Conservation (phyloP, 2,329 filamentous ascomycete species). For the Stagonosporopsis vannaccii region DNA sequence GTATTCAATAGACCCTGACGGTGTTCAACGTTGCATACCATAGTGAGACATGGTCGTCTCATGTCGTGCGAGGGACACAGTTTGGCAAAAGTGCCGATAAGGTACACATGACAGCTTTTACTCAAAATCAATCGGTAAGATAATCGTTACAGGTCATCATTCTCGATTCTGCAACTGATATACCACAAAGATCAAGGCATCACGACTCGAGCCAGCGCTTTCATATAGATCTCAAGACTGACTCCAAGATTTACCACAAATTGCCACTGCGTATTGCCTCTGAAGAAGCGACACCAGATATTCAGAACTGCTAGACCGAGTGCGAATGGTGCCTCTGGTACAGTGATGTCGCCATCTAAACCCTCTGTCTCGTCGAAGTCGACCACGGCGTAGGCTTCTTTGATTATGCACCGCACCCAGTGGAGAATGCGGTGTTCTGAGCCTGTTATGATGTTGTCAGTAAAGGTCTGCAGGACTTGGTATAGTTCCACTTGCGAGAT, state of each 20-base stretch:
- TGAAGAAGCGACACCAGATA: conserved; percentile 59
- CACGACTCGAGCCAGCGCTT: no score
- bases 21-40: background rate
- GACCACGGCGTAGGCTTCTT: conserved; percentile 52
- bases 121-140: no score
- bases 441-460: background rate
- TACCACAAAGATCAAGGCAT: no score
- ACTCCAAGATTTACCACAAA: conserved; percentile 57
- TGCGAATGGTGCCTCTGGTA: conserved; percentile 35
- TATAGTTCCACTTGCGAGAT: conserved; percentile 23
- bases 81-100: background rate
- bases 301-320: conserved; percentile 53
- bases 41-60: background rate
- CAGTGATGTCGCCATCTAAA: conserved; percentile 16
- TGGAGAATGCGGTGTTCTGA: conserved; percentile 56
- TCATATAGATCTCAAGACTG: conserved; percentile 45
- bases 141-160: background rate
- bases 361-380: conserved; percentile 40
- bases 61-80: background rate
- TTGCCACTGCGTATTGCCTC: conserved; percentile 58
- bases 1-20: background rate
- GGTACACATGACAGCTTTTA: background rate
- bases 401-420: conserved; percentile 57
- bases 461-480: background rate
- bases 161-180: no score